Base-by-base conservation (phyloP, 306 rosid species). In the Canavalia ensiformis region DNA sequence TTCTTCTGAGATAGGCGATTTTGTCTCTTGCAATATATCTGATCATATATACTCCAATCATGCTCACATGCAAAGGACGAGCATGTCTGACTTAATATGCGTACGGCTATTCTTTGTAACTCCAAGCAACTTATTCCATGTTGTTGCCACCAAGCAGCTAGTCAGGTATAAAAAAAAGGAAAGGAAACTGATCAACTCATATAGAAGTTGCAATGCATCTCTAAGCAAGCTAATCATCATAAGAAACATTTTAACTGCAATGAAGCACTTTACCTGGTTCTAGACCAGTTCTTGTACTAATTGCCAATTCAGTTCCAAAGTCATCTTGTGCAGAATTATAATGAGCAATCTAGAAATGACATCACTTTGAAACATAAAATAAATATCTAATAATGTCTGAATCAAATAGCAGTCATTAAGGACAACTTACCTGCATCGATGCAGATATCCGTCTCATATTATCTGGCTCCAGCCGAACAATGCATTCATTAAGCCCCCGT, bases 131-230 rank as follows among this genome's bases (percentile, higher is more conserved):
- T 88, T 88, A 94, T 94, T 88, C 98, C 97, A 84, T 94, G 98
- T 71, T 95, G 97, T 88, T 93, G 97, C 99, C 99, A 95, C 99
- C 99, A 95, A 30, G 97, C 95, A 85, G 97, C 99, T 95, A 78
- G 80, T 72, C 81, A 68, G 12, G 56, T 28, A 34, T 39, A 78
- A 74, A 18, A 18, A 18, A 81, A 79, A 51, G 71, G 35, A 75
- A 50, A 65, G 59, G 57, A 84, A 81, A 77, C 46, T 39, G 42
- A 75, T 58, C 50, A 82, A 71, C 10, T 58, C 52, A 64, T 8
- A 74, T 41, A 44, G 13, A 67, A 64, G 63, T 55, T 52, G 70
- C 51, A 33, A 73, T 56, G 78, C 10, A 29, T 46, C 59, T 67
- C 71, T 46, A 28, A 50, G 67, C 52, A 58, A 54, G 62, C 57